Base-by-base conservation (phyloP, 164 flowering plant genomes). In the Tetracentron sinense region DNA sequence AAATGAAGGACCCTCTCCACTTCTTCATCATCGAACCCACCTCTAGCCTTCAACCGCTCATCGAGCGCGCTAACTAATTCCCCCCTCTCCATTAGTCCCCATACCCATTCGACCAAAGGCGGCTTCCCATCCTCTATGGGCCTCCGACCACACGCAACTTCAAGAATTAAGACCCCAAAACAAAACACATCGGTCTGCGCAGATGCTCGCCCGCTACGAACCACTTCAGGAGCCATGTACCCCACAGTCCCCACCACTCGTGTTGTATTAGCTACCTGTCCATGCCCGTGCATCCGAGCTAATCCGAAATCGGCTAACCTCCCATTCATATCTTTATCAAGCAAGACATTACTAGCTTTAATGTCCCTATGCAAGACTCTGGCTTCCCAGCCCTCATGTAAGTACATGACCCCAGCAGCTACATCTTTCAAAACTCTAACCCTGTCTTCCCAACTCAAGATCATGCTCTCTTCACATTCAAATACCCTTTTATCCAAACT, bases 341-440 rank as follows among this genome's bases (percentile, higher is more conserved):
- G 78, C 49, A 87, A 68, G 8, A 87, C 84, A 67, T 87, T 87
- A 71, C 88, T 83, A 16, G 93, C 78, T 73, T 87, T 87, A 29
- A 87, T 83, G 78, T 87, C 93, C 57, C 93, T 75, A 57, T 85
- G 93, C 0, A 87, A 60, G 22, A 87, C 90, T 56, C 66, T 73
- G 1, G 78, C 38, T 59, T 85, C 90, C 88, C 93, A 85, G 0
- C 85, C 90, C 23, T 87, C 85, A 26, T 85, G 93, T 16, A 87
- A 61, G 61, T 87, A 87, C 27, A 81, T 55, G 0, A 85, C 63
- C 47, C 82, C 93, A 3, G 61, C 22, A 35, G 93, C 93, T 48
- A 83, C 90, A 60, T 82, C 83, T 65, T 75, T 83, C 44, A 87
- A 31, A 10, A 85, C 58, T 54, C 77, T 69, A 0, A 85, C 70